Percentiles rank a stretch among this genome's conserved stretches.
phyloP scores from a whole-genome alignment of 805 yeast species.

The Schwanniomyces occidentalis region DNA sequence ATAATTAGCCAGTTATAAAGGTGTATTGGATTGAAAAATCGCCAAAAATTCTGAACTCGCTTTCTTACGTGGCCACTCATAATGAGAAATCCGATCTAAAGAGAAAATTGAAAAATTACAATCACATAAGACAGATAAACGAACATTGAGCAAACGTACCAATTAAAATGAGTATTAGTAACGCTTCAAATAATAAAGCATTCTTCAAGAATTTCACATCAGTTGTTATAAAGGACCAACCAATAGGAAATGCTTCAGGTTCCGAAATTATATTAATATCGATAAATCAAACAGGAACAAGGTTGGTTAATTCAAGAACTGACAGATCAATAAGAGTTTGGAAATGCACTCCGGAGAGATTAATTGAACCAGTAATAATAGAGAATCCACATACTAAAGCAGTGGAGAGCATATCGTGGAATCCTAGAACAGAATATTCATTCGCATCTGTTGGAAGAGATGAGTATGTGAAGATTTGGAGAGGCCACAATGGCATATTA shows the following conservation, averaged over 20 bases:
- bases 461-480: conserved; percentile 47
- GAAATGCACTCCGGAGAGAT: conserved; percentile 25
- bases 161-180: conserved; percentile 4
- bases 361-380: conserved; percentile 39
- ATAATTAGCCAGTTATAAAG: no score
- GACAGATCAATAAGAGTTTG: conserved; percentile 46
- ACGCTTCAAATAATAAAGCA: conserved; percentile 10
- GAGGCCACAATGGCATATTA: conserved; percentile 34
- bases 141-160: neutral
- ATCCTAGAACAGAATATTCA: conserved; percentile 44
- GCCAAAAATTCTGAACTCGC: no score
- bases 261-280: conserved; percentile 38
- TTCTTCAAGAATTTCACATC: conserved; percentile 24
- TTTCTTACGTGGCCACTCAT: no score
- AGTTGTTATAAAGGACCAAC: conserved; percentile 13
- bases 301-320: conserved; percentile 42
- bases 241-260: conserved; percentile 14
- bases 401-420: conserved; percentile 48
- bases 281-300: conserved; percentile 43
- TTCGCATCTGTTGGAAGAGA: conserved; percentile 54
- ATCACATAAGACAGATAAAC: neutral
- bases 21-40: no score
- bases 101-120: neutral
- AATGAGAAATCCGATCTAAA: neutral
- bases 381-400: conserved; percentile 40